Evolutionary conservation across 805 yeast genomes (phyloP).

Genomic region (Metschnikowia santaceciliae): DNA sequence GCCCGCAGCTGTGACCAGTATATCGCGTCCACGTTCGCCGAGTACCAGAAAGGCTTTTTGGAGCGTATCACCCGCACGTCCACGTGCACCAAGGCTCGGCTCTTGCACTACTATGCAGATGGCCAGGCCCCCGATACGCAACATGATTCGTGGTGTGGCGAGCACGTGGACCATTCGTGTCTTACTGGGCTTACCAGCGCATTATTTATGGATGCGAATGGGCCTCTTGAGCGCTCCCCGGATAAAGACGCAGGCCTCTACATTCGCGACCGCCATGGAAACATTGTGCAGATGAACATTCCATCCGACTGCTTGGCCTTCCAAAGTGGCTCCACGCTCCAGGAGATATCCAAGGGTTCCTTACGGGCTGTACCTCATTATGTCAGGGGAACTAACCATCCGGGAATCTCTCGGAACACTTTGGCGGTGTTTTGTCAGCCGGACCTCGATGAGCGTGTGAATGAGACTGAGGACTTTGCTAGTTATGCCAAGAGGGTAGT

Average conservation of each 20-base stretch:
- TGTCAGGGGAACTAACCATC: conserved; percentile 41
- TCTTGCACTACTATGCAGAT: conserved; percentile 51
- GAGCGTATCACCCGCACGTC: conserved; percentile 45
- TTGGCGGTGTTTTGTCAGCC: conserved; percentile 64
- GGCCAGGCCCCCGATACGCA: conserved; percentile 14
- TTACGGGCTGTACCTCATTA: conserved; percentile 59
- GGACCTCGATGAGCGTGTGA: conserved; percentile 46
- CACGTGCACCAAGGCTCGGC: conserved; percentile 54
- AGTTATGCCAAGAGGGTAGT: conserved; percentile 43
- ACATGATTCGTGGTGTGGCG: conserved; percentile 50
- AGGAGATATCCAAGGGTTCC: conserved; percentile 44
- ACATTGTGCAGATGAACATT: conserved; percentile 46
- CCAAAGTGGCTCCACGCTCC: conserved; percentile 57
- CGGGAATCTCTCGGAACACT: conserved; percentile 46
- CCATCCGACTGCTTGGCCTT: conserved; percentile 56
- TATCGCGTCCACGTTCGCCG: conserved; percentile 24
- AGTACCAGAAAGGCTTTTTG: conserved; percentile 36
- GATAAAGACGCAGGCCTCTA: conserved; percentile 49
- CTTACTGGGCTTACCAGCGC: conserved; percentile 58
- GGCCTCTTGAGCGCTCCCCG: conserved; percentile 24
- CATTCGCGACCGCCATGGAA: conserved; percentile 43
- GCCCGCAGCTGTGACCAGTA: conserved; percentile 53
- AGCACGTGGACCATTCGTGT: conserved; percentile 58
- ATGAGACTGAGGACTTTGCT: conserved; percentile 46
- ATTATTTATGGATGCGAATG: conserved; percentile 41